Conservation (phyloP, 2,329 filamentous ascomycete species). For the Neonectria ditissima region DNA sequence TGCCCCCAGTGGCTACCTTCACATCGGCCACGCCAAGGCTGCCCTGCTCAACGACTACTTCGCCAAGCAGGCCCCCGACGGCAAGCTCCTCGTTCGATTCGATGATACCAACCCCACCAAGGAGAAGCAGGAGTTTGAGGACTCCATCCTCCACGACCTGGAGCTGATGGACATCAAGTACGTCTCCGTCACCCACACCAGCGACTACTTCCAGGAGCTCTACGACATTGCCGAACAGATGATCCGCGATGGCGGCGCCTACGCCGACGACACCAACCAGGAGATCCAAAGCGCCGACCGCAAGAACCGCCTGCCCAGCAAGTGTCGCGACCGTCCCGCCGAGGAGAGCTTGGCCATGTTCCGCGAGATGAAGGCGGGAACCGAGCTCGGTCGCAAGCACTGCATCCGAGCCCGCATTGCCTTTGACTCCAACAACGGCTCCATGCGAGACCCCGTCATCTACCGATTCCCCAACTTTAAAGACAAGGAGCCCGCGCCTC, state of each 20-base stretch:
- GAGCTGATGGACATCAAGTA: conserved; percentile 92
- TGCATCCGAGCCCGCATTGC: conserved; percentile 97
- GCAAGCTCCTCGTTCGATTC: conserved; percentile 90
- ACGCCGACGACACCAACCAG: conserved; percentile 93
- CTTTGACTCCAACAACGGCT: conserved; percentile 92
- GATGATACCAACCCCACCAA: conserved; percentile 98
- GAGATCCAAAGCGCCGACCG: conserved; percentile 89
- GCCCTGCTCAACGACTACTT: conserved; percentile 97
- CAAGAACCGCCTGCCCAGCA: conserved; percentile 85
- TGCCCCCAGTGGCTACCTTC: conserved; percentile 77
- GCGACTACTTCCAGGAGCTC: conserved; percentile 93
- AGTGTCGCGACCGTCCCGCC: conserved; percentile 79
- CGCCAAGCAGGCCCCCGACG: conserved; percentile 91
- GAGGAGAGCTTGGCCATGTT: conserved; percentile 90
- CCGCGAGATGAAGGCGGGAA: conserved; percentile 92
- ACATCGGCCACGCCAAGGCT: conserved; percentile 96
- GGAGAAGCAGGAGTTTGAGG: conserved; percentile 96
- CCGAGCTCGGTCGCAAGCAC: conserved; percentile 82
- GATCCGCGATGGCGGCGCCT: conserved; percentile 88
- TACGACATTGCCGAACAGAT: conserved; percentile 87
- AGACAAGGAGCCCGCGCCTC: conserved; percentile 57
- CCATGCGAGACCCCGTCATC: conserved; percentile 95
- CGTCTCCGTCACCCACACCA: conserved; percentile 88
- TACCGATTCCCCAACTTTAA: conserved; percentile 85
- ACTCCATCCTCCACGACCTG: conserved; percentile 92